A percentile compares a stretch with the other conserved stretches of the same genome.
These are phyloP conservation scores for Chlamydomonas reinhardtii DNA, from an alignment of 163 green algal genomes.

Conservation along the genomic window DNA sequence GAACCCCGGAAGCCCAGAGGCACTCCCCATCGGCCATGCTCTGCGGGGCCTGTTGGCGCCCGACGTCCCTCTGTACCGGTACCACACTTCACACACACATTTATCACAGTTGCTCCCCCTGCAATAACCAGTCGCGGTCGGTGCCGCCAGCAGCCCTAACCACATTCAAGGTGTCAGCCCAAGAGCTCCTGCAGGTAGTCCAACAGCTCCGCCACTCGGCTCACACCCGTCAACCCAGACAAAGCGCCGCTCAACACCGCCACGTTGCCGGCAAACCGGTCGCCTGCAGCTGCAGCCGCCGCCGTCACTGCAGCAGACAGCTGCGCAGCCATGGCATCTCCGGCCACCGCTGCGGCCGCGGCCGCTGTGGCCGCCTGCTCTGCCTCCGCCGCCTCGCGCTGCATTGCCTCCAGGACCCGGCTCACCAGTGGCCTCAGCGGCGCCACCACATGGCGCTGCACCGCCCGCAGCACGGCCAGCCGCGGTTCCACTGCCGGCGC, in stretches of 20 bases:
- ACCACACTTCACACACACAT: too few relatives aligned
- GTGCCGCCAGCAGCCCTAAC: too few relatives aligned
- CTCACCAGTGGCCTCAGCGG: not conserved
- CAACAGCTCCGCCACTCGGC: constrained; percentile 13
- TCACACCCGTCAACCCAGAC: constrained; percentile 4
- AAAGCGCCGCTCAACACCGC: constrained; percentile 17
- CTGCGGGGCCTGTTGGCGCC: too few relatives aligned
- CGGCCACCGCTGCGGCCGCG: not conserved
- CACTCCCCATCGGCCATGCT: too few relatives aligned
- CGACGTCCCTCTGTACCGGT: too few relatives aligned
- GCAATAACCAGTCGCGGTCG: too few relatives aligned
- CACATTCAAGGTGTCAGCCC: too few relatives aligned
- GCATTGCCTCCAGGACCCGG: not conserved
- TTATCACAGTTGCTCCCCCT: too few relatives aligned
- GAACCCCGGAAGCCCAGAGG: too few relatives aligned
- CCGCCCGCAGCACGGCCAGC: not conserved
- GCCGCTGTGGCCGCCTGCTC: not conserved
- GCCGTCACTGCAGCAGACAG: not conserved
- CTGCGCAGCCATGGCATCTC: too few relatives aligned
- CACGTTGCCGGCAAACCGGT: constrained; percentile 32
- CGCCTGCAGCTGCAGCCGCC: not conserved
- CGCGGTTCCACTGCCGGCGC: not conserved
- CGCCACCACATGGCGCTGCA: not conserved
- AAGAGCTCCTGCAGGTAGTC: constrained; percentile 27
- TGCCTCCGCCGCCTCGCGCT: not conserved